A percentile compares a stretch with the other conserved stretches of the same genome.
Conservation (phyloP, 305 asterid genomes). For the Andrographis paniculata region DNA sequence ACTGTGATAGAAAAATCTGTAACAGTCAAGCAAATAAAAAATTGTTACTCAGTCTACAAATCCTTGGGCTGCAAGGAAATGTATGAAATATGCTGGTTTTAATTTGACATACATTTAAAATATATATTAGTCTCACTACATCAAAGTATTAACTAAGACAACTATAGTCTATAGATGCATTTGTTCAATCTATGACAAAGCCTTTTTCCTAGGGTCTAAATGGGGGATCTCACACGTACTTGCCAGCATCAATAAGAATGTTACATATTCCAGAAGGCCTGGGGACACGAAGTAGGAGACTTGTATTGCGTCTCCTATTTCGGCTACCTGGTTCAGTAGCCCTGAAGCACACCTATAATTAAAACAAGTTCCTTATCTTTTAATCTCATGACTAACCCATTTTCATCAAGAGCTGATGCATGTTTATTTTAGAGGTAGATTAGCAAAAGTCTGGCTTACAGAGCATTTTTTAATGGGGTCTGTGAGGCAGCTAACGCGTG, state of each 20-base stretch:
- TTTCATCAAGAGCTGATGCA: constrained; percentile 4
- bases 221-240: constrained; percentile 49
- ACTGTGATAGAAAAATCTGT: constrained; percentile 99
- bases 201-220: neutral
- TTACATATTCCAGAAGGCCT: constrained; percentile 53
- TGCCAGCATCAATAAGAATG: constrained; percentile 95
- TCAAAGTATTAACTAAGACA: constrained; percentile 1
- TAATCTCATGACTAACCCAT: constrained; percentile 11
- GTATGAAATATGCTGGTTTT: no score
- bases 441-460: constrained; percentile 32
- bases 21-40: constrained; percentile 12
- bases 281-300: constrained; percentile 67
- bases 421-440: constrained; percentile 6
- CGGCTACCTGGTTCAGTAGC: constrained; percentile 72
- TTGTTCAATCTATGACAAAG: constrained; percentile 1
- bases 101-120: no score
- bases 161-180: neutral
- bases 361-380: constrained; percentile 10
- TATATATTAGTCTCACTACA: neutral
- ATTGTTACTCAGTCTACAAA: neutral
- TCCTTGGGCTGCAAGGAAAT: neutral
- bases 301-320: constrained; percentile 86
- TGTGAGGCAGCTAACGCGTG: constrained; percentile 98
- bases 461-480: constrained; percentile 60
- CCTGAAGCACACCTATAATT: constrained; percentile 69